Base-by-base conservation (phyloP, 2,329 filamentous ascomycete species). In the Fusarium oxysporum region DNA sequence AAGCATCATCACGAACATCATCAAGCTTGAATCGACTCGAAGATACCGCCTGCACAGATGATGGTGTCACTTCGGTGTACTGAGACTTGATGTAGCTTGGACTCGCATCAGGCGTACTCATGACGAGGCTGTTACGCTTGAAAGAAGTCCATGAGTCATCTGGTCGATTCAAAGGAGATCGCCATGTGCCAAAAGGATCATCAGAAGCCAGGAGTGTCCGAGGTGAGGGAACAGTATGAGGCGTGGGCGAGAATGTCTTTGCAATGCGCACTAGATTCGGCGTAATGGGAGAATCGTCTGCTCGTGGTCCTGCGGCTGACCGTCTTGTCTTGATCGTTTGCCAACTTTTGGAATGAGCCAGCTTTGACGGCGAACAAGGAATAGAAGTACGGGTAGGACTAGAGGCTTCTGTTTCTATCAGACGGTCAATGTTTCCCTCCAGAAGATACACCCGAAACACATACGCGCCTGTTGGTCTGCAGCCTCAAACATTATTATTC, bases 401-500 rank as follows among this genome's bases (percentile, higher is more conserved):
- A 7, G 33, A 53, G 16, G 54, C 17, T 37, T 37, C 70, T 67
- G 38, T 30, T 54, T 54, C 33, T 54, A 28, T 30, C 33, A 19
- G 5, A 17, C 10, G 4, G 40, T 77, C 19, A 62, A 32, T 13
- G 17, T 4, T 21, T 33, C 38, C 14, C 33, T 21, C 32, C 16
- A 19, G 3, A 37, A 13, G n/a, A 28, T 9, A 40, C 17, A 21
- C 19, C 6, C 14, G 17, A 28, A 32, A 45, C 35, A 40, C 65
- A 58, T 54, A 74, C 70, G 59, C 28, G 51, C 9, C 12, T 37
- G 35, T 32, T 59, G 57, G 9, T 30, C 47, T 38, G 47, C 50
- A 12, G 33, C 28, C 47, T 78, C 76, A 32, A 78, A 78, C 25
- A 77, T 56, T 54, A 37, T 76, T 35, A 73, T 70, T 47, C 75